Base-by-base conservation (phyloP, 192 early-diverging fungal genomes). In the Coemansia umbellata region DNA sequence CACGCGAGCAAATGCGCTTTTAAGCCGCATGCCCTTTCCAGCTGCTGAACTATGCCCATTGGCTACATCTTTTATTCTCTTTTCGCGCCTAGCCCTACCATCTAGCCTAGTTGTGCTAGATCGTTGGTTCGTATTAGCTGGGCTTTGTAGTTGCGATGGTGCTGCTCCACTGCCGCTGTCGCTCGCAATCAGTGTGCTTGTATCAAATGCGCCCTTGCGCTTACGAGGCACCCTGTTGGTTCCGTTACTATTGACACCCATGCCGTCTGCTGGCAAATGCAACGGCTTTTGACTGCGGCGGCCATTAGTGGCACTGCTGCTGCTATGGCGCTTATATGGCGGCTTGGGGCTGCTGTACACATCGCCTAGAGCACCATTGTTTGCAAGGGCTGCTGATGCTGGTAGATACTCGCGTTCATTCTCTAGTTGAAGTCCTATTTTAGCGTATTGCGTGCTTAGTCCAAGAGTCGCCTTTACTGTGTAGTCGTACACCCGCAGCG, bases 1-100 rank as follows among this genome's bases (percentile, higher is more conserved):
- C 23, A 74, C 71, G 24, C 71, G 64, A 2, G 71, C 63, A 67
- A 74, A 74, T 23, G 71, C 71, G 39, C 71, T 74, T 21, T 66
- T 74, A 23, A 74, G 56, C 31, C 41, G 40, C 13, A 32, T 24
- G 5, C 50, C 33, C 1, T 19, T 19, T 17, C 47, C 33, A 3
- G 9, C 37, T 11, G 23, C 27, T 9, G 23, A 14, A 27, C 18
- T 39, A 7, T 33, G 15, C 2, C 54, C 49, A 23, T 30, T 39
- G 22, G 13, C 40, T 28, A 35, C 31, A 41, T 50, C 45, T 11
- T 31, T 37, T 18, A 27, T 31, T 10, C 42, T 32, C 31, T 47
- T 67, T 44, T 24, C 47, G 2, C 55, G 55, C 23, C 22, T 14
- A 15, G 58, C 14, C 19, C 30, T 23, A 2, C 33, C 21, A 18